Conservation (phyloP, 1,284 basidiomycete species). For the Cutaneotrichosporon sp. region DNA sequence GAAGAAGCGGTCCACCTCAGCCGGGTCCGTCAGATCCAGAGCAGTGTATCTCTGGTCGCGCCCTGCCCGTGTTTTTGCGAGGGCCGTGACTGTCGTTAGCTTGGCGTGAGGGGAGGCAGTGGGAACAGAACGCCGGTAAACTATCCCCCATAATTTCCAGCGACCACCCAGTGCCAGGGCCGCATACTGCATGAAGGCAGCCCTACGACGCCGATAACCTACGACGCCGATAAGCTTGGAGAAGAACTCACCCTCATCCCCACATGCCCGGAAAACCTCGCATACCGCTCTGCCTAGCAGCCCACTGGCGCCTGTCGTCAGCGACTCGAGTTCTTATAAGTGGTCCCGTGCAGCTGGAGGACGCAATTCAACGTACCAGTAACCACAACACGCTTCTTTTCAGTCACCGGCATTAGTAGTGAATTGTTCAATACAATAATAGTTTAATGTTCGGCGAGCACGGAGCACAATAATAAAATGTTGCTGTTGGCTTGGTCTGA, state of each 20-base stretch:
- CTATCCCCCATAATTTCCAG: too few relatives aligned
- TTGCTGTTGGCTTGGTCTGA: too few relatives aligned
- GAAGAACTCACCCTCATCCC: constrained; percentile 29
- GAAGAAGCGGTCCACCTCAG: constrained; percentile 47
- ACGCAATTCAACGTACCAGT: too few relatives aligned
- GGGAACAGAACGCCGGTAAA: too few relatives aligned
- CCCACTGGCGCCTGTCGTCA: constrained; percentile 50
- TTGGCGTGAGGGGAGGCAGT: too few relatives aligned
- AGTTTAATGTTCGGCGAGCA: too few relatives aligned
- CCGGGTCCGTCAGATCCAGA: constrained; percentile 50
- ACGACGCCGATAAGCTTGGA: background rate
- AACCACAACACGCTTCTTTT: constrained; percentile 23
- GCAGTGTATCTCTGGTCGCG: constrained; percentile 37
- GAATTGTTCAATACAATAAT: too few relatives aligned
- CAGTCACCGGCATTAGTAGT: background rate
- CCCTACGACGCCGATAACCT: too few relatives aligned
- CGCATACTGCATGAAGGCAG: too few relatives aligned
- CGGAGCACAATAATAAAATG: too few relatives aligned
- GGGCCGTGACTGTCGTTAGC: constrained; percentile 40
- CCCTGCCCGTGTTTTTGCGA: constrained; percentile 47
- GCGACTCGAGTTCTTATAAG: background rate
- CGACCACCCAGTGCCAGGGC: too few relatives aligned
- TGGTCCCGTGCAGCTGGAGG: too few relatives aligned
- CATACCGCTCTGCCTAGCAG: constrained; percentile 51
- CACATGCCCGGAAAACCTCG: constrained; percentile 28